Percentiles rank a stretch among this genome's conserved stretches.
phyloP scores from a whole-genome alignment of 495 filamentous ascomycete species.

The Penicillium riverlandense region DNA sequence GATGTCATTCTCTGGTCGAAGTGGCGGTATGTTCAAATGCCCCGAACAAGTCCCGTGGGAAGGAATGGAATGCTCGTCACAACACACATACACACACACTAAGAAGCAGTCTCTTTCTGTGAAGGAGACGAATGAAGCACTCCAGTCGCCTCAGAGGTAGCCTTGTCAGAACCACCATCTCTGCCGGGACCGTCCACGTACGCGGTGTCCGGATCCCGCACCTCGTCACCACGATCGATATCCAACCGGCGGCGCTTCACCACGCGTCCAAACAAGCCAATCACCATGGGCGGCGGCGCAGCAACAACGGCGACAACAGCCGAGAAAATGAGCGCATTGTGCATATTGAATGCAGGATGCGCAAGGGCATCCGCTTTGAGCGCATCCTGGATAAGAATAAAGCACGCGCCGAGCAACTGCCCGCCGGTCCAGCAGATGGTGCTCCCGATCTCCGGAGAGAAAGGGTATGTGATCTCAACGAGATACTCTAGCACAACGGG shows the following conservation, averaged over 20 bases:
- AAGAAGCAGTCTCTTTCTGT: too few species aligned
- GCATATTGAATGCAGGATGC: constrained; percentile 62
- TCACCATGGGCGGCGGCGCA: constrained; percentile 56
- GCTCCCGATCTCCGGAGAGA: constrained; percentile 78
- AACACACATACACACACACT: too few species aligned
- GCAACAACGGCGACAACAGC: constrained; percentile 60
- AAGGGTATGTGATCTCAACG: constrained; percentile 78
- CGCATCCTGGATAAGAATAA: constrained; percentile 75
- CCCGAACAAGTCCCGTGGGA: too few species aligned
- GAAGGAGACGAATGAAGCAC: too few species aligned
- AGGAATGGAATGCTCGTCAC: too few species aligned
- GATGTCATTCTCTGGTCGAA: too few species aligned
- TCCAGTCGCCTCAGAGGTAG: too few species aligned
- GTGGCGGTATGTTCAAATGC: too few species aligned
- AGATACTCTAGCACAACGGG: constrained; percentile 83
- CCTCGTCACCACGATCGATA: constrained; percentile 38
- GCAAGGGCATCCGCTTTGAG: constrained; percentile 54
- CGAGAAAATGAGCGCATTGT: constrained; percentile 66
- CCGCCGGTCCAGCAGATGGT: constrained; percentile 81
- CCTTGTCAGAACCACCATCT: not conserved
- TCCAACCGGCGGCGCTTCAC: constrained; percentile 50
- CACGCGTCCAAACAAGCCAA: constrained; percentile 60
- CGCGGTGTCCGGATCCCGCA: constrained; percentile 7
- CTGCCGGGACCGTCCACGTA: not conserved
- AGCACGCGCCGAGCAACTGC: constrained; percentile 62